Evolutionary conservation across 805 yeast species (phyloP).

Genomic region (Saitoella complicata): DNA sequence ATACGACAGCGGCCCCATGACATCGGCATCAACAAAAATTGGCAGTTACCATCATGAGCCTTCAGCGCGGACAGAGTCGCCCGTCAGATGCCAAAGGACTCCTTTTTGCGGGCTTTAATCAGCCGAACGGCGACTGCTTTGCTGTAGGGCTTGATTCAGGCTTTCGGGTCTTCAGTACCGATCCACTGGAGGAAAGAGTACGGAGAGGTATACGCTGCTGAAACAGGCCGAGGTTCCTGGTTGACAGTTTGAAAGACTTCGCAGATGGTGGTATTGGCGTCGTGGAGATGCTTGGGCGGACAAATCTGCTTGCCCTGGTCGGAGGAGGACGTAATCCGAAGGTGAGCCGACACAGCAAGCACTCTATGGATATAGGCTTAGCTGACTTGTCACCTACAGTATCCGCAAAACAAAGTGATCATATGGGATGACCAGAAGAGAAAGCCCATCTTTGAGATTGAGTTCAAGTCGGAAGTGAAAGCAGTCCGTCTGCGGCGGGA

Average conservation of each 20-base stretch:
- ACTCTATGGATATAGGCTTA: background rate
- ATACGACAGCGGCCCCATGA: too few relatives aligned
- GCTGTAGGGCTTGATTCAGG: too few relatives aligned
- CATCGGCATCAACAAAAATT: too few relatives aligned
- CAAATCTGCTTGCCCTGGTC: constrained; percentile 76
- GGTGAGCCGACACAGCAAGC: constrained; percentile 53
- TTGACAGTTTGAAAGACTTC: constrained; percentile 15
- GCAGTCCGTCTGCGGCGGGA: constrained; percentile 55
- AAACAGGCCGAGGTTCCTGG: too few relatives aligned
- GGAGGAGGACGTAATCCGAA: constrained; percentile 79
- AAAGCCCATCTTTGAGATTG: constrained; percentile 53
- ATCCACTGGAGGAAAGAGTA: too few relatives aligned
- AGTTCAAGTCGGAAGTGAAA: constrained; percentile 59
- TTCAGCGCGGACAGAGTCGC: too few relatives aligned
- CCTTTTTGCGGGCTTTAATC: too few relatives aligned
- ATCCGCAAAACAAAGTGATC: constrained; percentile 26
- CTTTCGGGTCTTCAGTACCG: too few relatives aligned
- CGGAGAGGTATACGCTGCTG: too few relatives aligned
- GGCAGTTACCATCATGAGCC: too few relatives aligned
- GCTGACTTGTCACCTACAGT: constrained; percentile 3
- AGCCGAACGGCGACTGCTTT: too few relatives aligned
- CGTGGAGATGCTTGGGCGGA: constrained; percentile 70
- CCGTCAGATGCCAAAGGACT: too few relatives aligned
- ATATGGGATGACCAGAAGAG: constrained; percentile 87
- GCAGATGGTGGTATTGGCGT: constrained; percentile 51